These are phyloP conservation scores for Acer negundo DNA, from an alignment of 345 rosid genomes.

Conservation along the genomic window DNA sequence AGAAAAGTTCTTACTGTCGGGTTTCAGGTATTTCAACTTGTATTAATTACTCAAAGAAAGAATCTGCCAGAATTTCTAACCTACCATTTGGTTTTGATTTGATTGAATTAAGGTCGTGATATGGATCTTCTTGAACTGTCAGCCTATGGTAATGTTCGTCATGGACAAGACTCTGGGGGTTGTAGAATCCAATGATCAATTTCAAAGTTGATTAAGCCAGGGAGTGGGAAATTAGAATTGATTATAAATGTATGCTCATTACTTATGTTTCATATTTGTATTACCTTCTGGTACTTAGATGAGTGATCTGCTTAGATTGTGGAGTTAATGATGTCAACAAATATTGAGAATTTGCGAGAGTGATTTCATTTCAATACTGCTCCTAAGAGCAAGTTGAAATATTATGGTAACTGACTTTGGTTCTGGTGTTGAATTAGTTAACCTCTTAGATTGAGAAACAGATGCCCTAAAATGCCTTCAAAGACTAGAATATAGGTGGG, in stretches of 20 bases:
- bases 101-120: constrained; percentile 60
- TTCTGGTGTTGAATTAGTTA: not conserved
- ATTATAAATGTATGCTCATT: not conserved
- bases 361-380: too few relatives aligned
- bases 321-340: not conserved
- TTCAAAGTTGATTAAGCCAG: not conserved
- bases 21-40: constrained; percentile 63
- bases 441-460: too few relatives aligned
- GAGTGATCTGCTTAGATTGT: not conserved
- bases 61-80: constrained; percentile 14
- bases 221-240: not conserved
- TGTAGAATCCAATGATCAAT: constrained; percentile 76
- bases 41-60: not conserved
- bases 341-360: too few relatives aligned
- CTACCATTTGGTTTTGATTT: constrained; percentile 15
- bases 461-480: too few relatives aligned
- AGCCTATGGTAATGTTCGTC: constrained; percentile 84
- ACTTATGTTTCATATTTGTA: not conserved
- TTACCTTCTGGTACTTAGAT: not conserved
- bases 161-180: constrained; percentile 59
- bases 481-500: too few relatives aligned
- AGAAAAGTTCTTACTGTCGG: constrained; percentile 86
- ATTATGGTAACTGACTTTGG: not conserved
- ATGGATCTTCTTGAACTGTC: constrained; percentile 91
- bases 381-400: too few relatives aligned